Conservation (phyloP, 2,329 filamentous ascomycete genomes). For the Pseudocercospora crystallina region DNA sequence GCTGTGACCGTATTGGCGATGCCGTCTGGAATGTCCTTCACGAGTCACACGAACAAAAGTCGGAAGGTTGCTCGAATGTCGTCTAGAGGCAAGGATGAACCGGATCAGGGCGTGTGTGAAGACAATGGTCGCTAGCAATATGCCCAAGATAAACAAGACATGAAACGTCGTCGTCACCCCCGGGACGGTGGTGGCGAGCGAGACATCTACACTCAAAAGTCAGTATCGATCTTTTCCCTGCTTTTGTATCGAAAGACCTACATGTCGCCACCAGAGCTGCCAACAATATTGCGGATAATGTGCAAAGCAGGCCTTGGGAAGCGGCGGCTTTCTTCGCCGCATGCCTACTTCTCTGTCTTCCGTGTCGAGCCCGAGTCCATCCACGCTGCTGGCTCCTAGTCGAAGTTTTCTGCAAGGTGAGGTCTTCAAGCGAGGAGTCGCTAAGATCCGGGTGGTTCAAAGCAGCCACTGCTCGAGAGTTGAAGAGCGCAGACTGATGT, state of each 20-base stretch:
- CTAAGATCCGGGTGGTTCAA: slow-evolving; percentile 34
- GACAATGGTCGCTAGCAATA: slow-evolving; percentile 71
- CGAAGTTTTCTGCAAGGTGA: slow-evolving; percentile 28
- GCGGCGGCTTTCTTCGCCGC: slow-evolving; percentile 4
- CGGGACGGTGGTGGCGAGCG: slow-evolving; percentile 65
- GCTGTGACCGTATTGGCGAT: not conserved
- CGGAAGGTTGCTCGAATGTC: slow-evolving; percentile 9
- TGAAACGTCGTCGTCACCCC: slow-evolving; percentile 70
- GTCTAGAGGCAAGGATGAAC: slow-evolving; percentile 56
- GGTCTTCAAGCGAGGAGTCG: slow-evolving; percentile 27
- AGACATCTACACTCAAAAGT: slow-evolving; percentile 59
- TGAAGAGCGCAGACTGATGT: slow-evolving; percentile 29
- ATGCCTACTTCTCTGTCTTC: not conserved
- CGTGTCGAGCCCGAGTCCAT: slow-evolving; percentile 12
- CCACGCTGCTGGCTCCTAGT: slow-evolving; percentile 23
- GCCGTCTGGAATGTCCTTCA: slow-evolving; percentile 14
- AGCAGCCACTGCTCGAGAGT: slow-evolving; percentile 29
- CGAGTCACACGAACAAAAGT: slow-evolving; percentile 21
- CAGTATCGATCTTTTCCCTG: not conserved
- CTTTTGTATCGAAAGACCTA: slow-evolving; percentile 18
- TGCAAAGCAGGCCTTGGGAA: slow-evolving; percentile 22
- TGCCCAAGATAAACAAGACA: slow-evolving; percentile 74
- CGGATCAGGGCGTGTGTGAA: slow-evolving; percentile 78
- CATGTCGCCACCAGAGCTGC: slow-evolving; percentile 34
- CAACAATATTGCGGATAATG: slow-evolving; percentile 29